Percentiles rank a stretch among this genome's conserved stretches.
These are phyloP conservation scores for Fusarium pseudonygamai DNA, from an alignment of 2,329 filamentous ascomycete genomes.

Conservation along the genomic window DNA sequence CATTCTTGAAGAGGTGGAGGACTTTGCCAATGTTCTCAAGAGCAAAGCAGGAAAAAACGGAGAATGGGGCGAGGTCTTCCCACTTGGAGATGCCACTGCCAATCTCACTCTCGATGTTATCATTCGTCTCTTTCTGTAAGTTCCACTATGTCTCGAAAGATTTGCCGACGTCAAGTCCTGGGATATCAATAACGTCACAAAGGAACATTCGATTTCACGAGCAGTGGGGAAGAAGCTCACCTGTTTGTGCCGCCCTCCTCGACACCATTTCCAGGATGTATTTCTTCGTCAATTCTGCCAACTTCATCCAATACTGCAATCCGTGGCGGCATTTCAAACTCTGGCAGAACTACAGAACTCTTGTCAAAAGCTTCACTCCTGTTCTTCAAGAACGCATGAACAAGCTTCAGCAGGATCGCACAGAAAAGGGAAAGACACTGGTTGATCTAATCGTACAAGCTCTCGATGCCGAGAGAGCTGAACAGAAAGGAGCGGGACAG, in stretches of 20 bases:
- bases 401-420: not conserved
- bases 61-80: slow-evolving; percentile 35
- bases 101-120: slow-evolving; percentile 55
- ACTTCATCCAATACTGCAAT: slow-evolving; percentile 16
- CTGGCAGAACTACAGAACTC: slow-evolving; percentile 27
- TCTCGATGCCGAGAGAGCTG: slow-evolving; percentile 13
- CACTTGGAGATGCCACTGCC: slow-evolving; percentile 48
- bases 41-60: slow-evolving; percentile 9
- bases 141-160: not conserved
- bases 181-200: not conserved
- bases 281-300: slow-evolving; percentile 20
- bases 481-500: not conserved
- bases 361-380: slow-evolving; percentile 10
- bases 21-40: slow-evolving; percentile 44
- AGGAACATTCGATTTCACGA: slow-evolving; percentile 26
- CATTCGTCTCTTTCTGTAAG: slow-evolving; percentile 47
- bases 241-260: slow-evolving; percentile 5
- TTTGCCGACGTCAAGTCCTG: no score
- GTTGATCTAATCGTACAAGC: slow-evolving; percentile 25
- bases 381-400: slow-evolving; percentile 9
- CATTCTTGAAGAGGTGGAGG: slow-evolving; percentile 50
- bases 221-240: slow-evolving; percentile 14
- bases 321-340: slow-evolving; percentile 32
- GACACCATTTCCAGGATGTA: slow-evolving; percentile 19
- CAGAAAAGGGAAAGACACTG: slow-evolving; percentile 20